These are phyloP conservation scores for Aegilops speltoides DNA, from an alignment of 176 grass and related monocot genomes.

Conservation along the genomic window DNA sequence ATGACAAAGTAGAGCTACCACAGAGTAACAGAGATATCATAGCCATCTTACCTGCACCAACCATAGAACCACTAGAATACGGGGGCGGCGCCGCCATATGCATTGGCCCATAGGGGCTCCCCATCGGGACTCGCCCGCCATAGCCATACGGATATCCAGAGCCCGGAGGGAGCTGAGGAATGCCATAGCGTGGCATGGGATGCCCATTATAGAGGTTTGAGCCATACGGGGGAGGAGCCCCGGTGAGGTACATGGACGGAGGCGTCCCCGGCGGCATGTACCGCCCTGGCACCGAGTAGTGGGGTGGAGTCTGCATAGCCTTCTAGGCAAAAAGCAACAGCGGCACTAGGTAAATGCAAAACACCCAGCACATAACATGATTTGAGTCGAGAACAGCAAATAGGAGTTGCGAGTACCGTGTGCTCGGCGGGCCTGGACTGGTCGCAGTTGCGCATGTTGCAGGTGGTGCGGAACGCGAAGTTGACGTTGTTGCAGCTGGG, in stretches of 20 bases:
- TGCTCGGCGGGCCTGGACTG: constrained; percentile 70
- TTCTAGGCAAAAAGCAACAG: constrained; percentile 41
- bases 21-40: not conserved
- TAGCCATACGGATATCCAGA: constrained; percentile 77
- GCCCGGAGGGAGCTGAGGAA: constrained; percentile 68
- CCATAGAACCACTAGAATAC: constrained; percentile 62
- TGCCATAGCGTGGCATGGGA: constrained; percentile 49
- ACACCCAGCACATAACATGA: not conserved
- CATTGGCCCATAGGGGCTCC: constrained; percentile 64
- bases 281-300: constrained; percentile 32
- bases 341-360: constrained; percentile 37
- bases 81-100: constrained; percentile 58
- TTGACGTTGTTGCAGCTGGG: constrained; percentile 84
- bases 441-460: constrained; percentile 90
- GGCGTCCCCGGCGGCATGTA: constrained; percentile 66
- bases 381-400: not conserved
- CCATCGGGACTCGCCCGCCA: constrained; percentile 52
- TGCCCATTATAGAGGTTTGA: constrained; percentile 60
- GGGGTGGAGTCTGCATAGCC: constrained; percentile 54
- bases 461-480: constrained; percentile 87
- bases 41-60: constrained; percentile 54
- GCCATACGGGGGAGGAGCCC: constrained; percentile 44
- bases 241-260: constrained; percentile 65
- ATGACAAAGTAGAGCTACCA: not conserved
- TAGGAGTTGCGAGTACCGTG: constrained; percentile 31